A percentile compares a stretch with the other conserved stretches of the same genome.
Conservation (phyloP, 2,329 filamentous ascomycete species). For the Alternaria sp. region DNA sequence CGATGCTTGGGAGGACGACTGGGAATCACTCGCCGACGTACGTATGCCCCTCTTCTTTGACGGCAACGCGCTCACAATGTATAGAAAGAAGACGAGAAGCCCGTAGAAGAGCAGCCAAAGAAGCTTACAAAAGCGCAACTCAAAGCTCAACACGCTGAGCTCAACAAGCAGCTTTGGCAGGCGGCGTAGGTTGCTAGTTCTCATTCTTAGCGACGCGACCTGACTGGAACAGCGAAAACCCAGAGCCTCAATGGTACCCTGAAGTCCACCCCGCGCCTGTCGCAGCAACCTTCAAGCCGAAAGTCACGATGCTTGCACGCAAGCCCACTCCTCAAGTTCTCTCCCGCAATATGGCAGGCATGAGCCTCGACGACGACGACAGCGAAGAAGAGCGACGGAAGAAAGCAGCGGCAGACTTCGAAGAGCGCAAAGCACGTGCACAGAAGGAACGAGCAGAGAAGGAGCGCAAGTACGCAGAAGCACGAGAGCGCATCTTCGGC, state of each 20-base stretch:
- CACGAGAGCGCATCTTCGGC: slow-evolving; percentile 85
- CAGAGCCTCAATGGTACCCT: slow-evolving; percentile 76
- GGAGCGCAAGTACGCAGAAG: slow-evolving; percentile 87
- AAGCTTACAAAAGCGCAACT: slow-evolving; percentile 77
- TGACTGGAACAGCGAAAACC: slow-evolving; percentile 66
- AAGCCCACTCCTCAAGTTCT: slow-evolving; percentile 72
- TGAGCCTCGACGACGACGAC: slow-evolving; percentile 61
- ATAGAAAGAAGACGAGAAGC: slow-evolving; percentile 48
- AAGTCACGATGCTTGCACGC: slow-evolving; percentile 83
- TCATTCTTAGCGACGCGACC: neutral
- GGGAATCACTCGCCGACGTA: slow-evolving; percentile 81
- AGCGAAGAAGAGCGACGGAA: slow-evolving; percentile 68
- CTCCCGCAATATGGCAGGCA: slow-evolving; percentile 60
- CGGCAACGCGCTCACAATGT: slow-evolving; percentile 22
- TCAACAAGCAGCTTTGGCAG: slow-evolving; percentile 86
- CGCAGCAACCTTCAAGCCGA: slow-evolving; percentile 76
- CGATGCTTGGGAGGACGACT: slow-evolving; percentile 87
- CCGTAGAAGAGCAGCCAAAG: slow-evolving; percentile 46
- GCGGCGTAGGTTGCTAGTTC: slow-evolving; percentile 69
- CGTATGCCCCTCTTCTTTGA: slow-evolving; percentile 13
- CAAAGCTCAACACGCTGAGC: slow-evolving; percentile 78
- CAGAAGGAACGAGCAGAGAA: slow-evolving; percentile 85
- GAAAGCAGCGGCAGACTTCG: slow-evolving; percentile 69
- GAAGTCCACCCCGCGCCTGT: slow-evolving; percentile 70
- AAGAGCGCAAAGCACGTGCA: slow-evolving; percentile 79